phyloP scores from a whole-genome alignment of 345 rosid species.

The Dipteronia sinensis region DNA sequence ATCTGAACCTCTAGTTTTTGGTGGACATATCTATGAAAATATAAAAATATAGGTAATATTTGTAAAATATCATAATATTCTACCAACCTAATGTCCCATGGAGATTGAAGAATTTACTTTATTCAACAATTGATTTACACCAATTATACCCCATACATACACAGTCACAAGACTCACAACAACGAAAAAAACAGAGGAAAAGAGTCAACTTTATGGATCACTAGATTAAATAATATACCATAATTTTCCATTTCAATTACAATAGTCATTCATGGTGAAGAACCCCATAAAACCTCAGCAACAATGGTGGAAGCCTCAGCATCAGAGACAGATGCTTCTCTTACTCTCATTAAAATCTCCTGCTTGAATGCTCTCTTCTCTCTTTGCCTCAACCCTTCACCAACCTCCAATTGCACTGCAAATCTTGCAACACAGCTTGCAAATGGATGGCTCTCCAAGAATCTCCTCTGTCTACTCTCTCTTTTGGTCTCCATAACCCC shows the following conservation, averaged over 20 bases:
- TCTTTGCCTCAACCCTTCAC: conserved; percentile 71
- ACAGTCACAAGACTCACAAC: background rate
- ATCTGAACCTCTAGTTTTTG: too few relatives aligned
- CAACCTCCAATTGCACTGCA: conserved; percentile 73
- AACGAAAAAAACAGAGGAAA: background rate
- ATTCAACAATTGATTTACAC: conserved; percentile 20
- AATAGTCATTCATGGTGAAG: conserved; percentile 50
- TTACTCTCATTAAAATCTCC: conserved; percentile 47
- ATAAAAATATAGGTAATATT: too few relatives aligned
- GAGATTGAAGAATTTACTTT: background rate
- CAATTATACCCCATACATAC: background rate
- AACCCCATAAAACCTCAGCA: conserved; percentile 81
- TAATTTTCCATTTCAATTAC: background rate
- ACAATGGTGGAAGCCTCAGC: conserved; percentile 68
- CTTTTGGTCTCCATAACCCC: conserved; percentile 19
- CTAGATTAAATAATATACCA: background rate
- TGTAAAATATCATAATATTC: too few relatives aligned
- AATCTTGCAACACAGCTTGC: conserved; percentile 73
- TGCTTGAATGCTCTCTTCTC: conserved; percentile 67
- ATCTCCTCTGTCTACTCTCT: conserved; percentile 27
- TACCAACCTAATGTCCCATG: too few relatives aligned
- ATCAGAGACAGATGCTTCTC: conserved; percentile 48
- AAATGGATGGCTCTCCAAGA: conserved; percentile 54
- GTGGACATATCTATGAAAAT: too few relatives aligned
- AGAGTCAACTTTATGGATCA: background rate